These are phyloP conservation scores for Orobanche coerulescens DNA, from an alignment of 257 asterid genomes.

Conservation along the genomic window DNA sequence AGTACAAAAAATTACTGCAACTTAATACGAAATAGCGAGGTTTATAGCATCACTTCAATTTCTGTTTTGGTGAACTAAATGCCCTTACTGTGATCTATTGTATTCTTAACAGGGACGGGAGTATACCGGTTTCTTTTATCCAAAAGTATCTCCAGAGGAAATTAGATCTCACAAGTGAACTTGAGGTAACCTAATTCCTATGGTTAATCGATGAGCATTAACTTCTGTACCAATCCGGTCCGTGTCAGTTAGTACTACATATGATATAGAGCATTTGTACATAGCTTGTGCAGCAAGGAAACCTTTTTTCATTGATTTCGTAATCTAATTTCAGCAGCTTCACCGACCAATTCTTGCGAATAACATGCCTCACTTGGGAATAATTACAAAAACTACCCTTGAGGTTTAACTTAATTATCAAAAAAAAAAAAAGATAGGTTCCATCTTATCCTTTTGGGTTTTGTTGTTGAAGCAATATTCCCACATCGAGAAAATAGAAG, in stretches of 20 bases:
- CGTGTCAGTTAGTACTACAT: not conserved
- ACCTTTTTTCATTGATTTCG: too few relatives aligned
- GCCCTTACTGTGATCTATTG: not conserved
- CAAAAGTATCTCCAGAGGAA: conserved; percentile 49
- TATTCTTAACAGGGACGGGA: conserved; percentile 56
- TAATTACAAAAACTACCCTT: too few relatives aligned
- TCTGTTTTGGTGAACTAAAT: not conserved
- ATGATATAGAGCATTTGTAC: too few relatives aligned
- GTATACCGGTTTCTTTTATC: conserved; percentile 48
- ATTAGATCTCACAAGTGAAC: conserved; percentile 39
- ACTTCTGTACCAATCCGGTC: not conserved
- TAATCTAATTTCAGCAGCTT: too few relatives aligned
- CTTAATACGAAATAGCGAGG: too few relatives aligned
- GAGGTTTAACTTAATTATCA: too few relatives aligned
- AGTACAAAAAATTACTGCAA: not conserved
- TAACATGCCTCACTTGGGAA: not conserved
- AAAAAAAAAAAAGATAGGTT: too few relatives aligned
- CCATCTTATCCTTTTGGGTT: too few relatives aligned
- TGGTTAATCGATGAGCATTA: not conserved
- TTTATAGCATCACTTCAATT: too few relatives aligned
- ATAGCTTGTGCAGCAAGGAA: not conserved
- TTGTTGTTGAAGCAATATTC: too few relatives aligned
- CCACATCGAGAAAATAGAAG: too few relatives aligned
- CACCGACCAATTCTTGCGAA: not conserved
- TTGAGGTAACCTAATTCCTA: conserved; percentile 34